A percentile compares a stretch with the other conserved stretches of the same genome.
phyloP scores from a whole-genome alignment of 139 green algal genomes.

The Micractinium sp. region DNA sequence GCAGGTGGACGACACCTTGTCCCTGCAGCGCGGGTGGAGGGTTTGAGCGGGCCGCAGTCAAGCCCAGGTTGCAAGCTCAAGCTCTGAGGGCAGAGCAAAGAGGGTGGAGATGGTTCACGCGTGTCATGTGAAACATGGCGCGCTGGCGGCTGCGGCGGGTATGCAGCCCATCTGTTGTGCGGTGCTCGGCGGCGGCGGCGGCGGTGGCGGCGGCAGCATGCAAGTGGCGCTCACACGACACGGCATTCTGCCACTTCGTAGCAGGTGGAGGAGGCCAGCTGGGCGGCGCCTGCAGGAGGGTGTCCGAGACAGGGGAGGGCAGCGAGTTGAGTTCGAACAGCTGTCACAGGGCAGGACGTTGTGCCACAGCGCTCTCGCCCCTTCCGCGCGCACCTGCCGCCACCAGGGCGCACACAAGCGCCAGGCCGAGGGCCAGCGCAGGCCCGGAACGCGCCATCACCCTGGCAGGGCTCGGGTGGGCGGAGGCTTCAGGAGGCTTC shows the following conservation, averaged over 20 bases:
- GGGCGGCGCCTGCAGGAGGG: neutral
- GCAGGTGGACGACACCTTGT: neutral
- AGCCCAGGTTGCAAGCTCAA: too few relatives aligned
- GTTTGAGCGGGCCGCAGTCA: too few relatives aligned
- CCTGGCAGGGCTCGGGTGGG: too few relatives aligned
- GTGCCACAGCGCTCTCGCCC: too few relatives aligned
- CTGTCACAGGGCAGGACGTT: too few relatives aligned
- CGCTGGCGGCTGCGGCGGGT: neutral
- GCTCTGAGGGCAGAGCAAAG: neutral
- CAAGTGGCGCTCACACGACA: neutral
- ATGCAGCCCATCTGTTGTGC: neutral
- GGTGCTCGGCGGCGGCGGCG: neutral
- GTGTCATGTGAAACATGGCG: neutral
- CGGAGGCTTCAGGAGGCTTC: too few relatives aligned
- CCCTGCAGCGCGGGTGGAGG: neutral
- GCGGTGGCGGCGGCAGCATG: neutral
- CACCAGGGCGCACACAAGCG: too few relatives aligned
- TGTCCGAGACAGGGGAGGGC: too few relatives aligned
- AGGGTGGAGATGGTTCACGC: neutral
- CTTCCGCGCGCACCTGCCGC: too few relatives aligned
- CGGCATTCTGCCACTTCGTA: neutral
- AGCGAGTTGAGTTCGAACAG: too few relatives aligned
- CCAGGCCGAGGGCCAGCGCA: too few relatives aligned
- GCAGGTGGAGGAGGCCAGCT: neutral
- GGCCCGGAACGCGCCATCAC: too few relatives aligned